Percentiles rank a stretch among this genome's conserved stretches.
Evolutionary conservation across 345 rosid species (phyloP).

Genomic region (Arabidopsis arenosa): DNA sequence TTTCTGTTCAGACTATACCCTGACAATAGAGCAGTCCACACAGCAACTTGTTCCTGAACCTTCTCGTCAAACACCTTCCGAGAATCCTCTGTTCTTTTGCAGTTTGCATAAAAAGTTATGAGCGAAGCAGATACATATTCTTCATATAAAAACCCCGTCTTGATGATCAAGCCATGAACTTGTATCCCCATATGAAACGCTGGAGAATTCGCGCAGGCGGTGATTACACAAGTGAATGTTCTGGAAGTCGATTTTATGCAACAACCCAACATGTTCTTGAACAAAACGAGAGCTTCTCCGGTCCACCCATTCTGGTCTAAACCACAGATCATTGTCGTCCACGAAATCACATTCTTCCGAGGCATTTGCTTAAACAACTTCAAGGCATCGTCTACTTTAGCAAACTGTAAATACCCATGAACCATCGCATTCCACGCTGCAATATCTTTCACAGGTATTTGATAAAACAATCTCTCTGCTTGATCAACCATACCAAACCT

Average conservation of each 20-base stretch:
- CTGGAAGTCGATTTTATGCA: constrained; percentile 53
- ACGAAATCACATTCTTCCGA: constrained; percentile 64
- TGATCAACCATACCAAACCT: constrained; percentile 55
- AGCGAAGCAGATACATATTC: constrained; percentile 66
- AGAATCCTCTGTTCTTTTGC: constrained; percentile 52
- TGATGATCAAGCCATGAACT: constrained; percentile 60
- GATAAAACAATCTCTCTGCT: constrained; percentile 62
- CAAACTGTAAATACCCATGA: constrained; percentile 63
- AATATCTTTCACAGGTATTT: constrained; percentile 65
- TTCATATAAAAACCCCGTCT: constrained; percentile 53
- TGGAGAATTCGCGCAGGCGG: constrained; percentile 61
- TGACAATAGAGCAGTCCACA: constrained; percentile 72
- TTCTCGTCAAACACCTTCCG: constrained; percentile 54
- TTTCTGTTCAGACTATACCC: constrained; percentile 58
- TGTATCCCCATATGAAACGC: constrained; percentile 57
- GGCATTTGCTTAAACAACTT: constrained; percentile 69
- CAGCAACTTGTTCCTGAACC: constrained; percentile 55
- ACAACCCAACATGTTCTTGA: constrained; percentile 55
- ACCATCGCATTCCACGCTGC: constrained; percentile 81
- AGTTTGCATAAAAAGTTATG: constrained; percentile 69
- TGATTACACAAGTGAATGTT: constrained; percentile 62
- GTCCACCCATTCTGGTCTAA: constrained; percentile 63
- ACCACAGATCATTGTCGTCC: constrained; percentile 87
- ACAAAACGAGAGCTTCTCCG: constrained; percentile 57
- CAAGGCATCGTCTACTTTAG: constrained; percentile 58